Percentiles rank a stretch among this genome's conserved stretches.
These are phyloP conservation scores for Alternaria rosae DNA, from an alignment of 2,329 filamentous ascomycete species.

Conservation along the genomic window DNA sequence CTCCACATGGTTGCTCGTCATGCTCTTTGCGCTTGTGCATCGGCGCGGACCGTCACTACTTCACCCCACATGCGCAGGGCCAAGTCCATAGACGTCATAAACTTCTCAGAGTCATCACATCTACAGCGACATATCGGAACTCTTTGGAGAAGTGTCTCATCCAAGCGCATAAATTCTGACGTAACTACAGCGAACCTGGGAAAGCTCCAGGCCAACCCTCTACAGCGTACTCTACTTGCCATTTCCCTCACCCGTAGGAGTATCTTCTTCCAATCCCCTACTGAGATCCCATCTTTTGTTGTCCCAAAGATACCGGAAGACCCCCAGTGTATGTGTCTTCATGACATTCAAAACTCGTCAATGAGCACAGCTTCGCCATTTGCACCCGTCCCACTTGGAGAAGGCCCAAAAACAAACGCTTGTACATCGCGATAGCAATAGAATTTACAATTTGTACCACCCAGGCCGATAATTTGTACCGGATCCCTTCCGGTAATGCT, in stretches of 20 bases:
- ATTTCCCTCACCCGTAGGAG: background rate
- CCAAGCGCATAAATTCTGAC: background rate
- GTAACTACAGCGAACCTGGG: background rate
- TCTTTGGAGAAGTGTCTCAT: background rate
- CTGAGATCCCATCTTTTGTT: background rate
- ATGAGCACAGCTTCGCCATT: constrained; percentile 8
- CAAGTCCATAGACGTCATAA: background rate
- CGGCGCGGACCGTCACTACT: background rate
- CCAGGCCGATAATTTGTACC: constrained; percentile 9
- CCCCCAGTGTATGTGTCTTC: background rate
- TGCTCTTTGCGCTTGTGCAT: background rate
- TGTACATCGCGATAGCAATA: constrained; percentile 49
- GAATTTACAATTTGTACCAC: constrained; percentile 54
- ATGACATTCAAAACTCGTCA: background rate
- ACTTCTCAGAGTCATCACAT: background rate
- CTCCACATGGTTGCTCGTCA: background rate
- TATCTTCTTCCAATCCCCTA: background rate
- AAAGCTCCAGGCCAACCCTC: background rate
- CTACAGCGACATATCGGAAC: background rate
- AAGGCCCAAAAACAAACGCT: constrained; percentile 49
- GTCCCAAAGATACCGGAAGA: background rate
- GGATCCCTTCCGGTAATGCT: background rate
- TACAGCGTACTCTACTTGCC: background rate
- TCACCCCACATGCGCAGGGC: background rate
- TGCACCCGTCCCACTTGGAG: constrained; percentile 37